Base-by-base conservation (phyloP, 495 filamentous ascomycete species). In the Penicillium bovifimosum region DNA sequence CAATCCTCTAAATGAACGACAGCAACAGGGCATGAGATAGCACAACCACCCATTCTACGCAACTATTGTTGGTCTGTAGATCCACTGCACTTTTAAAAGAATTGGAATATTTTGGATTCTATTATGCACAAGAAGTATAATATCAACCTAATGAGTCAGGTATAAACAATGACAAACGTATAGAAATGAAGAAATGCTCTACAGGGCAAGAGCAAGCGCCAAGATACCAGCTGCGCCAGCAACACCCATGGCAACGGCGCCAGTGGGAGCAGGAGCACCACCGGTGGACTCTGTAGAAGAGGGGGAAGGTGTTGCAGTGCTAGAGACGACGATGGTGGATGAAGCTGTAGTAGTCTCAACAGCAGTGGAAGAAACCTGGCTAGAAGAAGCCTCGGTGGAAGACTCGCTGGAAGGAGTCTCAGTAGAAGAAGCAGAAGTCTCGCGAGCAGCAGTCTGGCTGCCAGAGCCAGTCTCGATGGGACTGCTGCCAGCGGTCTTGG, bases 261-360 rank as follows among this genome's bases (percentile, higher is more conserved):
- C 53, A 9, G 62, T 63, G 33, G 60, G 38, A 20, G 57, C 59
- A 32, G 60, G 49, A 44, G 59, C 58, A 47, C 41, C 56, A 9
- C 47, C 61, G 39, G 54, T 53, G 2, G 60, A 65, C 31, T 54
- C 49, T 4, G 59, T 53, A 44, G 54, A 35, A 10, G 35, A 47
- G 6, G 53, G 31, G 33, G 43, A 26, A 20, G 39, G 16, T 9
- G 42, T 41, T 5, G 18, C 40, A 41, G 55, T 49, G 54, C 34
- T 46, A 13, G 54, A 47, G 33, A 24, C 20, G 2, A 24, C 2
- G 20, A 16, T 3, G 13, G 49, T 27, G 5, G 54, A 34, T n/a
- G 50, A 41, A n/a, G 29, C 14, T 9, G 28, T 27, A 47, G 42
- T 26, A 16, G 27, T 26, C 48, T 43, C 6, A 18, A 9, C 36